Evolutionary conservation across 2,329 filamentous ascomycete genomes (phyloP), one percentile per base, ranked within the genome.

Genomic region (Elsinoe batatas): DNA sequence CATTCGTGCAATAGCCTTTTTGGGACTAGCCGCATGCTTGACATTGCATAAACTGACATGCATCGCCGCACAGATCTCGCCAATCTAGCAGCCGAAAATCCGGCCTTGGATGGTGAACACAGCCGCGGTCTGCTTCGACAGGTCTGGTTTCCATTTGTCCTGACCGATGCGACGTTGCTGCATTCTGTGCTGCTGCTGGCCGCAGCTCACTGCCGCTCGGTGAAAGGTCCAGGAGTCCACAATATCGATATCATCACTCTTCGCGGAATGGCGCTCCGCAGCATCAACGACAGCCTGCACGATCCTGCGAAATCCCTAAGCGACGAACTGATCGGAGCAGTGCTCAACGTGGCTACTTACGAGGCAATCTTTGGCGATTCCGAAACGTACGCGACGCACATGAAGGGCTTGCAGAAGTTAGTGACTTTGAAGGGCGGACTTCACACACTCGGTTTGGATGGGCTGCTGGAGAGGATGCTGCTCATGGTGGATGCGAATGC

Each of bases 341-440:
- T 77, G 3, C 74, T 73, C 33, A 75, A 76, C 59, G 75, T 79
- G 74, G 76, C 75, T 8, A 73, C 71, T 58, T 79, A 76, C 61
- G 76, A 79, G 61, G 74, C 75, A n/a, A 72, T 77, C 58, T 76
- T 73, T 59, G 75, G 76, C 18, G 68, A 70, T 17, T 60, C 68
- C 17, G 62, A 67, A 3, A 67, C 69, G 12, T 78, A 74, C 57
- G 64, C 69, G 51, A 70, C 72, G 3, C 76, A 79, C 65, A 78
- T 79, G 75, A 64, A 65, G 1, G 76, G 71, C 3, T 64, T 78
- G 22, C 58, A 62, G 36, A 65, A 68, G 15, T 73, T 76, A 64
- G 65, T 79, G 10, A 65, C 64, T 15, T 58, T 75, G 40, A 69
- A 75, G 15, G 75, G 76, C 3, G 76, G 76, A 2, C 60, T 79